Base-by-base conservation (phyloP, 352 stramenopile genomes). In the Nothophytophthora sp. region DNA sequence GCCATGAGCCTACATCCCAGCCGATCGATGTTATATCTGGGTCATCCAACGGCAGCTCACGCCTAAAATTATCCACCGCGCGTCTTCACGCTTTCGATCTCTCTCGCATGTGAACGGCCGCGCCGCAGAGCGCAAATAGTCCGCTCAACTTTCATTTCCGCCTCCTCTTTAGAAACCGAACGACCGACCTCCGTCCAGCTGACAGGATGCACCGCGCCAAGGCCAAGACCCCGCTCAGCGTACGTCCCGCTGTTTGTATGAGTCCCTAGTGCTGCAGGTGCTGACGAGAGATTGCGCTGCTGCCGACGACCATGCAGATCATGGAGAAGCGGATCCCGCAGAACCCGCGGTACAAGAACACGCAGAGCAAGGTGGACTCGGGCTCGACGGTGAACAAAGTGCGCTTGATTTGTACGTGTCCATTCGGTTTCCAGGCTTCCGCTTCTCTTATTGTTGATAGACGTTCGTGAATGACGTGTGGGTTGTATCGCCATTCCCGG, bases 291-390 rank as follows among this genome's bases (percentile, higher is more conserved):
- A n/a, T n/a, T n/a, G n/a, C n/a, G n/a, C n/a, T n/a, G n/a, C n/a
- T n/a, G n/a, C n/a, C n/a, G n/a, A n/a, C 47, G 41, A 23, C 10
- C 6, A 8, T 29, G 24, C 32, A 91, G 81, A 79, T 73, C 34
- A 88, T 90, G 75, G 83, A 93, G 59, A 90, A 88, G 63, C 63
- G 69, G 36, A 86, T 94, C 45, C 81, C 83, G 11, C 66, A 88
- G 46, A 90, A 88, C 43, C 62, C 78, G 27, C 85, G 76, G 52
- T 94, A 88, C 63, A 85, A 84, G 50, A 82, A 88, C 48, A 84
- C 79, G 10, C 75, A 87, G 52, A 88, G 76, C 64, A 90, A 87
- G 62, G 78, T 94, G 44, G 67, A 90, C 57, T 82, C 81, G 11
- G 81, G 83, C 40, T 66, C 73, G 24, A 89, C 83, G 3, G 72